These are phyloP conservation scores for Erucastrum elatum DNA, from an alignment of 345 rosid genomes.

Conservation along the genomic window DNA sequence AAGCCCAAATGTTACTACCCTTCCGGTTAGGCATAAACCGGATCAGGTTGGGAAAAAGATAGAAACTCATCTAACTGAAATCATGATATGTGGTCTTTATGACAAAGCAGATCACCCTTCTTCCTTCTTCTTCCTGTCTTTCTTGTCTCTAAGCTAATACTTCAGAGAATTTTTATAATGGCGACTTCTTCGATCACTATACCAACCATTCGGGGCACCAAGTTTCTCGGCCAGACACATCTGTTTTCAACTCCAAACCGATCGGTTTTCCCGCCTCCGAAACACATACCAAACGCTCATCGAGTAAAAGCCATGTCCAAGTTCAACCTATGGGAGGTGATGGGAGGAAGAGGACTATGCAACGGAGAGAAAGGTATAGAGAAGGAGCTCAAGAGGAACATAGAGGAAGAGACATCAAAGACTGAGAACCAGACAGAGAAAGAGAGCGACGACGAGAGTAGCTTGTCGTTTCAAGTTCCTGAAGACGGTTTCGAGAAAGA, in stretches of 20 bases:
- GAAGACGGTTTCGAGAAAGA: conserved; percentile 75
- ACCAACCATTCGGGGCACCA: conserved; percentile 45
- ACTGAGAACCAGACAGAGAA: conserved; percentile 15
- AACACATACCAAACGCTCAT: conserved; percentile 26
- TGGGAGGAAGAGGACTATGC: conserved; percentile 91
- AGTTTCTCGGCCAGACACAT: conserved; percentile 49
- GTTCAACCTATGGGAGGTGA: conserved; percentile 58
- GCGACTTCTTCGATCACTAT: conserved; percentile 58
- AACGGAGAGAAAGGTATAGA: conserved; percentile 76
- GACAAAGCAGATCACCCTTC: conserved; percentile 18
- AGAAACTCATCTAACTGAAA: conserved; percentile 36
- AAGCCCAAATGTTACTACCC: conserved; percentile 20
- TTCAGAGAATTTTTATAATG: conserved; percentile 22
- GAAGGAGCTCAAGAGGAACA: conserved; percentile 57
- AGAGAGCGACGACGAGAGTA: conserved; percentile 1
- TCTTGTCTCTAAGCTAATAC: conserved; percentile 3
- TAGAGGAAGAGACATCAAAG: conserved; percentile 36
- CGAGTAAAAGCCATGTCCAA: conserved; percentile 48
- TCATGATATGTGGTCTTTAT: conserved; percentile 38
- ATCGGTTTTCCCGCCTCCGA: conserved; percentile 35
- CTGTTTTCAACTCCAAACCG: conserved; percentile 32
- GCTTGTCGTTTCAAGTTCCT: conserved; percentile 35
- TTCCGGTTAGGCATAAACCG: conserved; percentile 13
- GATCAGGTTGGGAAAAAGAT: conserved; percentile 13
- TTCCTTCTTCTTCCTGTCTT: background rate